Conservation (phyloP, 306 rosid genomes). For the Ammopiptanthus mongolicus region DNA sequence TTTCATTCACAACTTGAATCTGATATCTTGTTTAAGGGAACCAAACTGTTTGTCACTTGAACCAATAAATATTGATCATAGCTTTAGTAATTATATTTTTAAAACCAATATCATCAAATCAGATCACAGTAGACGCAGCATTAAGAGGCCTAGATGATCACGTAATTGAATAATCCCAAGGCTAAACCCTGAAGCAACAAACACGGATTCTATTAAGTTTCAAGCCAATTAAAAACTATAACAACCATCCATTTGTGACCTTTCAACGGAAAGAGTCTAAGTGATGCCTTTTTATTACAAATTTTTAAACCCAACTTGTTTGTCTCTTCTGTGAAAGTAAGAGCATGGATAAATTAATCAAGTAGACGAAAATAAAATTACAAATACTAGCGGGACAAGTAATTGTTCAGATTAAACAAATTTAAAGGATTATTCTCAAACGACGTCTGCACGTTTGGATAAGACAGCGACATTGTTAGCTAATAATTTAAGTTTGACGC, state of each 20-base stretch:
- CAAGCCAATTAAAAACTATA: not conserved
- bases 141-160: not conserved
- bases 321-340: not conserved
- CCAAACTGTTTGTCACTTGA: too few relatives aligned
- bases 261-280: conserved; percentile 1
- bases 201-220: not conserved
- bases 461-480: not conserved
- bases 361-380: not conserved
- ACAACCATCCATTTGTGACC: not conserved
- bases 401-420: not conserved
- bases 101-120: not conserved
- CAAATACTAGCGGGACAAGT: not conserved
- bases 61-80: too few relatives aligned
- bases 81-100: not conserved
- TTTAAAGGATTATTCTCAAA: not conserved
- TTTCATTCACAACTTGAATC: too few relatives aligned
- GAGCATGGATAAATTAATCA: not conserved
- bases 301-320: not conserved
- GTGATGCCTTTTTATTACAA: not conserved
- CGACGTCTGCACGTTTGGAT: not conserved
- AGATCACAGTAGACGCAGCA: not conserved
- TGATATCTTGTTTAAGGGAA: too few relatives aligned
- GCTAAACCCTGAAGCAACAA: not conserved
- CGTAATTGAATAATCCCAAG: not conserved
- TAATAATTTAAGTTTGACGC: not conserved